A percentile compares a stretch with the other conserved stretches of the same genome.
These are phyloP conservation scores for Scedosporium apiospermum DNA, from an alignment of 2,329 filamentous ascomycete genomes.

Conservation along the genomic window DNA sequence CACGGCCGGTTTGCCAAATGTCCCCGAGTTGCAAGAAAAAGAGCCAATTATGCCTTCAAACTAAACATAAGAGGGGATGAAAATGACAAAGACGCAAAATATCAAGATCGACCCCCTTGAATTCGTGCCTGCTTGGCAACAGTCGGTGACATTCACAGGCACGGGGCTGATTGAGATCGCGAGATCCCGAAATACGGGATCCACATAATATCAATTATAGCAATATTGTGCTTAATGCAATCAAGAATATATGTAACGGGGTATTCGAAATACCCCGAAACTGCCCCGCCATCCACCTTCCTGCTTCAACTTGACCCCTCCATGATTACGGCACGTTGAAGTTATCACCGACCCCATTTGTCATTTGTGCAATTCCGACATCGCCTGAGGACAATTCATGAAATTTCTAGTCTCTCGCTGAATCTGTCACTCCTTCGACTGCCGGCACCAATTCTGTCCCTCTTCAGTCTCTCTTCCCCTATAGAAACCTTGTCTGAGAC, in stretches of 20 bases:
- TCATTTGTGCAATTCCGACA: not conserved
- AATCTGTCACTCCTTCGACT: not conserved
- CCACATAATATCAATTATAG: not conserved
- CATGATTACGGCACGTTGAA: not conserved
- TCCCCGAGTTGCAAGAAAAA: too few species aligned
- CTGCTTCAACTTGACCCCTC: not conserved
- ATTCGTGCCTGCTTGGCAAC: too few species aligned
- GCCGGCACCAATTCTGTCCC: not conserved
- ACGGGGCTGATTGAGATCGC: too few species aligned
- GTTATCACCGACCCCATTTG: too few species aligned
- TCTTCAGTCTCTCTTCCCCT: not conserved
- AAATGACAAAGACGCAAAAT: too few species aligned
- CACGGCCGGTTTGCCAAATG: too few species aligned
- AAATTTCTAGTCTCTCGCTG: not conserved
- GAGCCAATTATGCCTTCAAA: too few species aligned
- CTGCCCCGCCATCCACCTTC: constrained; percentile 3
- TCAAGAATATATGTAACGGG: not conserved
- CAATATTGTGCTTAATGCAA: not conserved
- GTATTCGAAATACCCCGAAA: not conserved
- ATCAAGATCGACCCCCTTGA: too few species aligned
- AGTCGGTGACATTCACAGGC: too few species aligned
- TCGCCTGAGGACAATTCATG: not conserved
- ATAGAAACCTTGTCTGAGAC: not conserved
- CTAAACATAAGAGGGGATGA: too few species aligned
- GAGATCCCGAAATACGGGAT: too few species aligned